Evolutionary conservation across 352 stramenopile species (phyloP), one percentile per base, ranked within the genome.

Genomic region (Pythium sukuiense): DNA sequence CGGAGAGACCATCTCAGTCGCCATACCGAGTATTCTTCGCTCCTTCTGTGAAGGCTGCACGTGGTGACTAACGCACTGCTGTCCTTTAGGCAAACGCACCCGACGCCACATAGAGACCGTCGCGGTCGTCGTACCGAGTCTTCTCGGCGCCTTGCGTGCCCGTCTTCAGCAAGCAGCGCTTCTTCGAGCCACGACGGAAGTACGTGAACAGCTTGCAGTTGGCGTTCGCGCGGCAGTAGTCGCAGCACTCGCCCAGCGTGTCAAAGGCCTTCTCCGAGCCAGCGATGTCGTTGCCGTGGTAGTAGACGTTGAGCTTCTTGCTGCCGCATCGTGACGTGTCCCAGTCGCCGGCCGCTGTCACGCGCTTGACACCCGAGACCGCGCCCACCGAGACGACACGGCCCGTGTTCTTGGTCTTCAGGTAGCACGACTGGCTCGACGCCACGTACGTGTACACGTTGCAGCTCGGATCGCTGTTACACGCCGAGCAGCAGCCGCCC

Each of bases 101-200:
- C n/a, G 39, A 46, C 0, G 39, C 39, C 5, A 46, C 39, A 33
- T 59, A 56, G 24, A 48, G 27, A 3, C 30, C 32, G 6, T 20
- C 6, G 20, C 26, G 43, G 39, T 50, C 55, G 20, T 29, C 66
- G 20, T 73, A 73, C 46, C 65, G 68, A 46, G 60, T 69, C 50
- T 69, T 72, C 65, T 72, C 53, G 14, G 41, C 18, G 1, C 33
- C n/a, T 20, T 41, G 16, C 24, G 50, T 53, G 8, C 48, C 63
- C 2, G 55, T 62, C 55, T 69, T 64, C 35, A 69, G 66, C 45
- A 73, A 24, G 20, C 66, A 67, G 5, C 55, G 54, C 65, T 61
- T 67, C 14, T 62, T 49, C 39, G 46, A 45, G 27, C 50, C 52
- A n/a, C 63, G 57, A 20, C 35, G n/a, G 52, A 64, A 64, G 63